These are phyloP conservation scores for Suhomyces coccinellae DNA, from an alignment of 1,139 yeast genomes.

Conservation along the genomic window DNA sequence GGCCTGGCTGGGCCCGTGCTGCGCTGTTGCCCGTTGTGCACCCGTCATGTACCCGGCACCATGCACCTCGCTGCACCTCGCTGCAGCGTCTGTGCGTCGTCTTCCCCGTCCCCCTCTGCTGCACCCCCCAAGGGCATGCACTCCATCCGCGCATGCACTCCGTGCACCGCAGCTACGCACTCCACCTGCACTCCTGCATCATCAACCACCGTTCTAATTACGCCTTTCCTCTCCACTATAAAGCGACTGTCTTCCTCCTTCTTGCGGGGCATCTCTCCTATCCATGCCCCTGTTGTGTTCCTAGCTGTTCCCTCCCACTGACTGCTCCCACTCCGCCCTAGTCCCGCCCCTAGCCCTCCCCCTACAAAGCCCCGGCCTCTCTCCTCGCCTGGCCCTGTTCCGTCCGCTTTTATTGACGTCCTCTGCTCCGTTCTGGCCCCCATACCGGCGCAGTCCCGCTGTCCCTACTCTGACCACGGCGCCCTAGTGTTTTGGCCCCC, in stretches of 20 bases:
- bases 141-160: background rate
- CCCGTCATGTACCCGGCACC: background rate
- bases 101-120: background rate
- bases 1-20: no score
- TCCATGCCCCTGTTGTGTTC: background rate
- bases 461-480: no score
- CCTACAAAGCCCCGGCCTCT: no score
- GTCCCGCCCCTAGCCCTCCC: background rate
- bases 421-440: no score
- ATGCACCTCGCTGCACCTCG: background rate
- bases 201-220: conserved; percentile 1
- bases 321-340: background rate
- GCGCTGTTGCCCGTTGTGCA: background rate
- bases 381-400: no score
- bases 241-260: background rate
- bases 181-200: background rate
- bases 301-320: background rate
- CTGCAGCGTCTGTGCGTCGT: background rate
- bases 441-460: no score
- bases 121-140: background rate
- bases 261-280: background rate
- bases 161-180: background rate
- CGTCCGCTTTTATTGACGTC: no score
- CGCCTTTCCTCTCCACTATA: conserved; percentile 1
- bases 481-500: no score